Evolutionary conservation across 768 basidiomycete species (phyloP).

Genomic region (Phlegmacium glaucopus): DNA sequence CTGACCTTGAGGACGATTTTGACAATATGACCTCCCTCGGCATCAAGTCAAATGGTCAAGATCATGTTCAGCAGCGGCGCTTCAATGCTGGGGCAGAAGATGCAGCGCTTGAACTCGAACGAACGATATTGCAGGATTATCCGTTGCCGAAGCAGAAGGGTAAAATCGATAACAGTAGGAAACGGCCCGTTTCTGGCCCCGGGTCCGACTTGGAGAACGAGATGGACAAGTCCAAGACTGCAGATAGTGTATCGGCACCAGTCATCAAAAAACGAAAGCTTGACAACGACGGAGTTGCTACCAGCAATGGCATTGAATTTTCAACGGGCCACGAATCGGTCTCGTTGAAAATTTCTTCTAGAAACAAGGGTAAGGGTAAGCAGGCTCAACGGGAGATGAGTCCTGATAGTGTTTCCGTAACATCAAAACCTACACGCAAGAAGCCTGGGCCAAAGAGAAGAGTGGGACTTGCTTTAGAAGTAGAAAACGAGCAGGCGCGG

Average conservation of each 20-base stretch:
- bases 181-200: slow-evolving; percentile 46
- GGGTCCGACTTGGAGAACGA: slow-evolving; percentile 62
- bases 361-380: slow-evolving; percentile 53
- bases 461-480: slow-evolving; percentile 47
- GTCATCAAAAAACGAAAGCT: slow-evolving; percentile 62
- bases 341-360: slow-evolving; percentile 39
- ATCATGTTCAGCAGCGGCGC: slow-evolving; percentile 23
- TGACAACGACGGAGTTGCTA: slow-evolving; percentile 33
- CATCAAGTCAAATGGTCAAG: slow-evolving; percentile 26
- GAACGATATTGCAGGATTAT: slow-evolving; percentile 46
- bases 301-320: slow-evolving; percentile 49
- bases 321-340: slow-evolving; percentile 34
- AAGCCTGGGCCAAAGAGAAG: slow-evolving; percentile 58
- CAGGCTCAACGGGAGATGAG: slow-evolving; percentile 50
- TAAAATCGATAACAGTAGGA: slow-evolving; percentile 45
- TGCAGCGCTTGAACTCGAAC: slow-evolving; percentile 54
- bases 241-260: slow-evolving; percentile 39
- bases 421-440: slow-evolving; percentile 52
- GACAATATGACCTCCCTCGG: slow-evolving; percentile 21
- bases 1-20: slow-evolving; percentile 26
- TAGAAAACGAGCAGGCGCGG: slow-evolving; percentile 40
- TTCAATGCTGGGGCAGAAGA: slow-evolving; percentile 45
- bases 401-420: slow-evolving; percentile 51
- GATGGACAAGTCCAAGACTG: slow-evolving; percentile 37
- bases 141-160: slow-evolving; percentile 29